Evolutionary conservation across 768 basidiomycete species (phyloP).

Genomic region (Artomyces pyxidatus): DNA sequence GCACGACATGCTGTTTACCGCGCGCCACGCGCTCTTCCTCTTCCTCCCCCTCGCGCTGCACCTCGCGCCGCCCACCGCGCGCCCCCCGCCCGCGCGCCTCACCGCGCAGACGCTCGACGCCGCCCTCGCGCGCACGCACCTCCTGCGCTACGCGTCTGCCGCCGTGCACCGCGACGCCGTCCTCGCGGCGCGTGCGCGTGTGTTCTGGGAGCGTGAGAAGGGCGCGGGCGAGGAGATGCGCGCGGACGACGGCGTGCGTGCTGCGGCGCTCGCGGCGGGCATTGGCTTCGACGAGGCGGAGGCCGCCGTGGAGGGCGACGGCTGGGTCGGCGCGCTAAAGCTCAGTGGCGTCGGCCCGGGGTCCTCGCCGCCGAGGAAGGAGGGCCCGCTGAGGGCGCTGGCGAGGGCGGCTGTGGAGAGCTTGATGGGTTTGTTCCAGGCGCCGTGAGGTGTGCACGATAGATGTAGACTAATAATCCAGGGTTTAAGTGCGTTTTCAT

Average conservation of each 20-base stretch:
- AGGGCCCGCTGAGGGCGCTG: too few relatives aligned
- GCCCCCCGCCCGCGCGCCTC: background rate
- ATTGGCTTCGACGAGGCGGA: constrained; percentile 1
- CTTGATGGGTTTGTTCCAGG: too few relatives aligned
- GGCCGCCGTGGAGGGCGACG: background rate
- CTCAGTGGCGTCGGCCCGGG: background rate
- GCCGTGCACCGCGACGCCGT: constrained; percentile 6
- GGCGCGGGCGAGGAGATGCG: constrained; percentile 8
- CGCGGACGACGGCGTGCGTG: constrained; percentile 7
- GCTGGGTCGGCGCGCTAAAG: background rate
- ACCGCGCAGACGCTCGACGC: background rate
- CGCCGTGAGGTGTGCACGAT: too few relatives aligned
- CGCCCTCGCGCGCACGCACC: constrained; percentile 5
- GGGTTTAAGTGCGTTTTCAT: too few relatives aligned
- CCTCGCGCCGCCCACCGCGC: constrained; percentile 3
- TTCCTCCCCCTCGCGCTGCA: constrained; percentile 8
- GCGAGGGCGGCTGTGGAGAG: too few relatives aligned
- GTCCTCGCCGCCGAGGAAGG: too few relatives aligned
- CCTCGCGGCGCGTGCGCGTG: constrained; percentile 3
- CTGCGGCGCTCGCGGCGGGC: background rate
- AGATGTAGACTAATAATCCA: too few relatives aligned
- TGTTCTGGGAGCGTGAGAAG: constrained; percentile 7
- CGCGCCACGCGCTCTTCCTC: constrained; percentile 14
- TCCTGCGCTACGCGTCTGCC: constrained; percentile 3
- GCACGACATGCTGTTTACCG: constrained; percentile 12